Evolutionary conservation across 257 asterid genomes (phyloP).

Genomic region (Nicotiana undulata): DNA sequence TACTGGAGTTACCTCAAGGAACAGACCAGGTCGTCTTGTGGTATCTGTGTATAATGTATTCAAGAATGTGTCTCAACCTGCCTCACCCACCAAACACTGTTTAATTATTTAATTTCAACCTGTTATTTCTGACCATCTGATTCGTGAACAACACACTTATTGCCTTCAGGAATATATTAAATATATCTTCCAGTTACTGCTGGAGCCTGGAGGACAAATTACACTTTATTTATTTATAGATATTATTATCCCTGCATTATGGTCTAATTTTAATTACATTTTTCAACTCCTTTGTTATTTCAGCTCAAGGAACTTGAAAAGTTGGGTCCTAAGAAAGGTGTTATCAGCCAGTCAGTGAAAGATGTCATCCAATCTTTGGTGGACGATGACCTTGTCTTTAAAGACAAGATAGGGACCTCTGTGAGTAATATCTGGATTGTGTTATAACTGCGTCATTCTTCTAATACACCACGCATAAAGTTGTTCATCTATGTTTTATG

Average conservation of each 20-base stretch:
- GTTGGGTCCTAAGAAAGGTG: slow-evolving; percentile 90
- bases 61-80: background rate
- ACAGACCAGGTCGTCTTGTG: background rate
- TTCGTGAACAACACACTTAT: background rate
- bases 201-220: background rate
- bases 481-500: background rate
- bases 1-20: background rate
- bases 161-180: background rate
- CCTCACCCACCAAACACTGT: background rate
- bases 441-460: background rate
- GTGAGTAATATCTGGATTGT: slow-evolving; percentile 45
- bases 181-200: background rate
- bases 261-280: background rate
- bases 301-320: slow-evolving; percentile 97
- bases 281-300: slow-evolving; percentile 1
- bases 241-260: background rate
- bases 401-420: slow-evolving; percentile 97
- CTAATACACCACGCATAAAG: background rate
- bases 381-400: slow-evolving; percentile 92
- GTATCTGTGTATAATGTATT: background rate
- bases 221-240: background rate
- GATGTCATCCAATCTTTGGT: slow-evolving; percentile 86
- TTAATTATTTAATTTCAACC: background rate
- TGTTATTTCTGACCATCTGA: background rate
- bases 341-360: slow-evolving; percentile 88